These are phyloP conservation scores for Aegilops umbellulata DNA, from an alignment of 176 grass and related monocot species.

Conservation along the genomic window DNA sequence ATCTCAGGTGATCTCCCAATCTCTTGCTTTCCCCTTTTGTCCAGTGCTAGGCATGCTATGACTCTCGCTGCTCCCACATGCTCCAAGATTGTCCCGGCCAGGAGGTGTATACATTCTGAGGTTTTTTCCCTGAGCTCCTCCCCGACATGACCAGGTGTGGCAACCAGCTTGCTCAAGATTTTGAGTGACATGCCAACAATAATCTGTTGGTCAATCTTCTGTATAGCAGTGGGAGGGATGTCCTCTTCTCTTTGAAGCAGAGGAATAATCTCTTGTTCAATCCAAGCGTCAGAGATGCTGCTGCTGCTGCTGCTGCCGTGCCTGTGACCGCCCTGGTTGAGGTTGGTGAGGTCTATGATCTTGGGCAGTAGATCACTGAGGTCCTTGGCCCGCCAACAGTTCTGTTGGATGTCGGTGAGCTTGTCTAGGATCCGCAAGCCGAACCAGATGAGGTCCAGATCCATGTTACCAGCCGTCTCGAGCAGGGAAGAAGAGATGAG, in stretches of 20 bases:
- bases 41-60: conserved; percentile 17
- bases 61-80: conserved; percentile 15
- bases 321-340: background rate
- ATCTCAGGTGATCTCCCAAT: conserved; percentile 1
- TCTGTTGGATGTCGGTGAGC: conserved; percentile 1
- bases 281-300: conserved; percentile 6
- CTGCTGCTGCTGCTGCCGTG: too few species aligned
- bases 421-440: conserved; percentile 18
- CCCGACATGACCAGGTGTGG: background rate
- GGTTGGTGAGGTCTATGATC: conserved; percentile 19
- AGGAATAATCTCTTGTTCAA: conserved; percentile 32
- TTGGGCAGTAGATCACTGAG: background rate
- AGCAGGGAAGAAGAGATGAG: conserved; percentile 13
- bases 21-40: background rate
- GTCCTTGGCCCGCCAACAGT: background rate
- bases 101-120: background rate
- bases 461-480: background rate
- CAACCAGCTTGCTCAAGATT: conserved; percentile 19
- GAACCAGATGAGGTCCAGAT: conserved; percentile 12
- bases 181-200: conserved; percentile 27
- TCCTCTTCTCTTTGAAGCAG: background rate
- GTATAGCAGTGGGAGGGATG: background rate
- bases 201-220: conserved; percentile 24
- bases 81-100: background rate
- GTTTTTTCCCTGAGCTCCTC: background rate